Evolutionary conservation across 2,329 filamentous ascomycete species (phyloP).

Genomic region (Fonsecaea erecta): DNA sequence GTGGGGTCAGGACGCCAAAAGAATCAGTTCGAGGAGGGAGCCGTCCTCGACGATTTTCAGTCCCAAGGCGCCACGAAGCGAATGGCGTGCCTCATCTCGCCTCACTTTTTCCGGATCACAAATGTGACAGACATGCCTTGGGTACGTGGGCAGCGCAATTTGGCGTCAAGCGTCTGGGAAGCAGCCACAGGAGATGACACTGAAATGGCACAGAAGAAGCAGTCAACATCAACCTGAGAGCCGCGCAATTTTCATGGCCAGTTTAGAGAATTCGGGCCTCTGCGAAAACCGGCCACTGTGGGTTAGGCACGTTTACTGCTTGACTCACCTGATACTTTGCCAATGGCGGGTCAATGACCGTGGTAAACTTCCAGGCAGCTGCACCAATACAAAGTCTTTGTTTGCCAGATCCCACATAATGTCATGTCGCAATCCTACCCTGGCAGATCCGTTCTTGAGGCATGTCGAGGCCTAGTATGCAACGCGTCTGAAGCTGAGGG

Average conservation of each 20-base stretch:
- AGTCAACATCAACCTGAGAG: background rate
- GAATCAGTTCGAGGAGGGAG: background rate
- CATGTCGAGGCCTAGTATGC: background rate
- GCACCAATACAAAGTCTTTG: background rate
- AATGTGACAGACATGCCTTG: background rate
- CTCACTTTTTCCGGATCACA: background rate
- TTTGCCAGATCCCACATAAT: background rate
- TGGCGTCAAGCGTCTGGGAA: background rate
- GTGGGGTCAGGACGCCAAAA: background rate
- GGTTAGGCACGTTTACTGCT: background rate
- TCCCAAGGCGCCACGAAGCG: background rate
- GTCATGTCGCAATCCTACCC: background rate
- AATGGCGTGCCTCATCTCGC: slow-evolving; percentile 3
- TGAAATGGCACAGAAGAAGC: background rate
- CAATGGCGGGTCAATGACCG: background rate
- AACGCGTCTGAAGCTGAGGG: background rate
- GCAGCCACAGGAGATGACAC: background rate
- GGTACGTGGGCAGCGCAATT: background rate
- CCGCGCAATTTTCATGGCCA: background rate
- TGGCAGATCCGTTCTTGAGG: background rate
- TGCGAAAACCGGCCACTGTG: background rate
- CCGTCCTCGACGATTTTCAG: background rate
- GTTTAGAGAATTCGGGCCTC: background rate
- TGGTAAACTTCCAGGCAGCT: background rate
- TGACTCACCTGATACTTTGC: background rate